A percentile compares a stretch with the other conserved stretches of the same genome.
Conservation (phyloP, 495 filamentous ascomycete genomes). For the Penicillium turbatum region DNA sequence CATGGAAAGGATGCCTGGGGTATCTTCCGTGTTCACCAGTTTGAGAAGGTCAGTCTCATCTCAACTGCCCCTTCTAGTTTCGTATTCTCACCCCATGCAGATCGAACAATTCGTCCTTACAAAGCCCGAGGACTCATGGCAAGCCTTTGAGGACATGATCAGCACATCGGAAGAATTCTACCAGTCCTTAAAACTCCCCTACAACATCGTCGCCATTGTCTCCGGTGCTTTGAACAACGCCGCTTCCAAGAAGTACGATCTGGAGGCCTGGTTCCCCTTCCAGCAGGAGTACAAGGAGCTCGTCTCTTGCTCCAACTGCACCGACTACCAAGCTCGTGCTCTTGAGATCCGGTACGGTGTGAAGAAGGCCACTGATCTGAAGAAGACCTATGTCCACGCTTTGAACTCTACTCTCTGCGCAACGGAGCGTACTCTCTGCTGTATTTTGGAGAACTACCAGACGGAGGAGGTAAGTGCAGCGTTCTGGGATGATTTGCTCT, state of each 20-base stretch:
- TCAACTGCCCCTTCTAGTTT: neutral
- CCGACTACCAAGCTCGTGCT: conserved; percentile 87
- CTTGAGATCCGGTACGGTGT: conserved; percentile 80
- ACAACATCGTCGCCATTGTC: conserved; percentile 87
- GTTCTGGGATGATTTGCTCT: neutral
- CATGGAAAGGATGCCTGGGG: conserved; percentile 98
- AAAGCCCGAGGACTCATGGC: conserved; percentile 92
- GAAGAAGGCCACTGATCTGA: conserved; percentile 72
- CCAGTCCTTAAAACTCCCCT: conserved; percentile 80
- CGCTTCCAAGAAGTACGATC: conserved; percentile 89
- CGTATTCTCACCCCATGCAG: conserved; percentile 27
- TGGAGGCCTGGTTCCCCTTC: conserved; percentile 97
- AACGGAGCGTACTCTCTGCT: conserved; percentile 91
- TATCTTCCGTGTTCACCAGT: conserved; percentile 96
- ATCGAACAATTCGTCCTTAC: conserved; percentile 93
- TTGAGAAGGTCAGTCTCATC: conserved; percentile 68
- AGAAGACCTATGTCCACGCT: conserved; percentile 92
- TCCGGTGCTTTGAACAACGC: conserved; percentile 93
- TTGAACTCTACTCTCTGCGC: conserved; percentile 90
- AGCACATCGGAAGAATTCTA: conserved; percentile 88
- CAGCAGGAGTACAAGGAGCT: conserved; percentile 96
- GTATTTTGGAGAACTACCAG: conserved; percentile 95
- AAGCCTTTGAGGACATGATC: conserved; percentile 92
- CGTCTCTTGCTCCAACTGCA: conserved; percentile 94
- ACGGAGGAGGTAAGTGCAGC: conserved; percentile 62